A percentile compares a stretch with the other conserved stretches of the same genome.
Evolutionary conservation across 73 alveolate species (phyloP).

Genomic region (Tetrahymena thermophila): DNA sequence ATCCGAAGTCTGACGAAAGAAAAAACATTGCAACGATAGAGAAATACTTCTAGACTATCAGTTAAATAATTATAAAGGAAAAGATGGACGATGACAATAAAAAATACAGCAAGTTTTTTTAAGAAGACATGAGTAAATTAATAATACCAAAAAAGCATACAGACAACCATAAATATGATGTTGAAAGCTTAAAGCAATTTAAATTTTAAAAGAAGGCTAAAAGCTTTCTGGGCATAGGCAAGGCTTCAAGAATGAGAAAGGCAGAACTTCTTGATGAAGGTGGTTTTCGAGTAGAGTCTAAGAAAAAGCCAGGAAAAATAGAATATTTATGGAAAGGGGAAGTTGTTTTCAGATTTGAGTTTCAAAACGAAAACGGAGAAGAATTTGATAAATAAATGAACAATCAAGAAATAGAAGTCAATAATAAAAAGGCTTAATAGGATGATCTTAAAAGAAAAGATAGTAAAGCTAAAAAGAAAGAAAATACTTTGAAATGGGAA

Average conservation of each 20-base stretch:
- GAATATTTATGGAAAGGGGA: not conserved
- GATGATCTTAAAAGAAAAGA: not conserved
- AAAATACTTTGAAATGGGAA: not conserved
- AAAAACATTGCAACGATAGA: not conserved
- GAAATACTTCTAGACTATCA: not conserved
- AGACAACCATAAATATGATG: not conserved
- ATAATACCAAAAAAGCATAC: not conserved
- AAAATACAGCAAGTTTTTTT: not conserved
- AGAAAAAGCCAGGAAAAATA: not conserved
- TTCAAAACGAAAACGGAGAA: not conserved
- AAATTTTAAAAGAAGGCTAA: not conserved
- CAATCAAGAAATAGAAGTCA: not conserved
- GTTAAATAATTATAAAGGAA: not conserved
- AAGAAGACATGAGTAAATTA: not conserved
- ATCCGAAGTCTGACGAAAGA: not conserved
- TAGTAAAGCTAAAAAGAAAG: not conserved
- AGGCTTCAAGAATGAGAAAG: not conserved
- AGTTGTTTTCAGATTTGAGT: not conserved
- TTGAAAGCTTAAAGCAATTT: not conserved
- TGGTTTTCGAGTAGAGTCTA: not conserved
- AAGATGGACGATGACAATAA: not conserved
- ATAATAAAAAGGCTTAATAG: no score
- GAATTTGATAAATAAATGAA: not conserved
- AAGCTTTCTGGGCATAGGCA: not conserved
- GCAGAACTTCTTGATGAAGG: not conserved